phyloP scores from a whole-genome alignment of 164 flowering plant genomes.

The Vitis vinifera region ASM3070453v1 NC_081805.1:1704501-1705000 shows the following conservation, averaged over 20 bases:
- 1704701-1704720: constrained; percentile 53
- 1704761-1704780: constrained; percentile 60
- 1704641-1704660: constrained; percentile 39
- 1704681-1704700: constrained; percentile 46
- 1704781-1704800: constrained; percentile 46
- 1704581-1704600: constrained; percentile 77
- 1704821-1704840: constrained; percentile 82
- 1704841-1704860: constrained; percentile 66
- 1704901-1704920: constrained; percentile 65
- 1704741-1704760: constrained; percentile 55
- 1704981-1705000: constrained; percentile 98
- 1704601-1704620: constrained; percentile 77
- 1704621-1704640: constrained; percentile 51
- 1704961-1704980: constrained; percentile 98
- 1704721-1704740: constrained; percentile 65
- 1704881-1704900: constrained; percentile 53
- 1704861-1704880: constrained; percentile 52
- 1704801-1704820: constrained; percentile 33
- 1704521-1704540: constrained; percentile 86
- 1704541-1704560: constrained; percentile 86
- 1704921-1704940: constrained; percentile 81
- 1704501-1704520: constrained; percentile 51
- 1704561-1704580: constrained; percentile 85
- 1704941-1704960: constrained; percentile 96
- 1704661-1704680: constrained; percentile 54